Conservation (phyloP, 768 basidiomycete genomes). For the Punctularia strigosozonata region DNA sequence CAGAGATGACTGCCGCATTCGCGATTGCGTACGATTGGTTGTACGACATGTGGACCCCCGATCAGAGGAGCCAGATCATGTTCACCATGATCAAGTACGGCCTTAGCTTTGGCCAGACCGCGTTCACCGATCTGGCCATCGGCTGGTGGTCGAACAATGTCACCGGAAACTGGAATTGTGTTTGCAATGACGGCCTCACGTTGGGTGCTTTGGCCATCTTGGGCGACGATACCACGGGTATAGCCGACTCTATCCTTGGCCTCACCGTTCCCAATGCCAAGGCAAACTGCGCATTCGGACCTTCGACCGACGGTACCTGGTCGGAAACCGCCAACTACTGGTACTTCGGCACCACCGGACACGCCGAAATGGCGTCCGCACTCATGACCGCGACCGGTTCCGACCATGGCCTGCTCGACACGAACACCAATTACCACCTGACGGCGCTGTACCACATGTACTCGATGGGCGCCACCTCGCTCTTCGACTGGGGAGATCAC, state of each 20-base stretch:
- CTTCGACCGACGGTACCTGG: conserved; percentile 77
- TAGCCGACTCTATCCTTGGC: conserved; percentile 52
- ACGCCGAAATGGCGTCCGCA: conserved; percentile 80
- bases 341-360: conserved; percentile 89
- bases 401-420: conserved; percentile 56
- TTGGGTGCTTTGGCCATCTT: conserved; percentile 86
- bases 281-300: conserved; percentile 57
- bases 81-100: conserved; percentile 70
- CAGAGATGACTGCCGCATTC: conserved; percentile 83
- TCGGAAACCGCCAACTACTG: conserved; percentile 89
- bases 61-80: conserved; percentile 61
- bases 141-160: conserved; percentile 75
- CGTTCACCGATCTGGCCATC: conserved; percentile 28
- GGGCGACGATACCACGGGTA: conserved; percentile 68
- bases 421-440: conserved; percentile 57
- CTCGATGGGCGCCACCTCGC: conserved; percentile 68
- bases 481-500: conserved; percentile 77
- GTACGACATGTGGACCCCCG: conserved; percentile 68
- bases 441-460: conserved; percentile 91
- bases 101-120: conserved; percentile 49
- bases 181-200: conserved; percentile 85
- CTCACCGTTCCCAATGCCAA: conserved; percentile 66
- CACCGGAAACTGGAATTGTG: conserved; percentile 97
- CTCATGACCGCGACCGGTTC: conserved; percentile 81
- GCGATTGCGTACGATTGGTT: conserved; percentile 96